Conservation (phyloP, 257 asterid genomes). For the Fraxinus pennsylvanica region DNA sequence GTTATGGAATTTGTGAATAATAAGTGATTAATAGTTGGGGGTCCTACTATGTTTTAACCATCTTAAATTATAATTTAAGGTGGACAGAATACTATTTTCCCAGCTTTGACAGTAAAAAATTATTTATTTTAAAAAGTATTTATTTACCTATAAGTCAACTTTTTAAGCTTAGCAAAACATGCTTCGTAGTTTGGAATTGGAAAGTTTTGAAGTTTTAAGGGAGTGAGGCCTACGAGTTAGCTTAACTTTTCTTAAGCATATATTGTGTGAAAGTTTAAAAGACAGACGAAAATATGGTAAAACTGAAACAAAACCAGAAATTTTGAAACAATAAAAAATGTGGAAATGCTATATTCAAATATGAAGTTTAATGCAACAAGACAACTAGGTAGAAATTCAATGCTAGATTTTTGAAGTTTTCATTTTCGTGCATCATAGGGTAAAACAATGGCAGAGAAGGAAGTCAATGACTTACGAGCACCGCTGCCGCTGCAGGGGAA, state of each 20-base stretch:
- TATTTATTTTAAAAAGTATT: too few species aligned
- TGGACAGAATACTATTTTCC: too few species aligned
- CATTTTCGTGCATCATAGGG: not conserved
- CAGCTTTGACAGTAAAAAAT: not conserved
- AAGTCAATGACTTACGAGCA: slow-evolving; percentile 69
- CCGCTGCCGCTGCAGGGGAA: slow-evolving; percentile 93
- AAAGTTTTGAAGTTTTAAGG: not conserved
- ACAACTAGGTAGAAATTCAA: too few species aligned
- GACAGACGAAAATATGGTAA: not conserved
- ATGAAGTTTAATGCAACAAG: too few species aligned
- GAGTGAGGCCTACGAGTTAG: not conserved
- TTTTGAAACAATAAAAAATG: not conserved
- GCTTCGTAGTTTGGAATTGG: not conserved
- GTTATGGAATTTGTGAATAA: too few species aligned
- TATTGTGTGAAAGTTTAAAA: not conserved
- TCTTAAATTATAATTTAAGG: too few species aligned
- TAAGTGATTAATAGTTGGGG: too few species aligned
- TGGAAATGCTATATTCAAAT: too few species aligned
- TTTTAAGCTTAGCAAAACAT: too few species aligned
- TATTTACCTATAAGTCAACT: not conserved
- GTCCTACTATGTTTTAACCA: too few species aligned
- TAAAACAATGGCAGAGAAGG: not conserved
- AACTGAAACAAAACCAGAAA: too few species aligned
- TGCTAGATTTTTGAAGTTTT: not conserved
- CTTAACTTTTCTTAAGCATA: not conserved